phyloP scores from a whole-genome alignment of 1,284 basidiomycete genomes.

The Trichosporon inkin region DNA sequence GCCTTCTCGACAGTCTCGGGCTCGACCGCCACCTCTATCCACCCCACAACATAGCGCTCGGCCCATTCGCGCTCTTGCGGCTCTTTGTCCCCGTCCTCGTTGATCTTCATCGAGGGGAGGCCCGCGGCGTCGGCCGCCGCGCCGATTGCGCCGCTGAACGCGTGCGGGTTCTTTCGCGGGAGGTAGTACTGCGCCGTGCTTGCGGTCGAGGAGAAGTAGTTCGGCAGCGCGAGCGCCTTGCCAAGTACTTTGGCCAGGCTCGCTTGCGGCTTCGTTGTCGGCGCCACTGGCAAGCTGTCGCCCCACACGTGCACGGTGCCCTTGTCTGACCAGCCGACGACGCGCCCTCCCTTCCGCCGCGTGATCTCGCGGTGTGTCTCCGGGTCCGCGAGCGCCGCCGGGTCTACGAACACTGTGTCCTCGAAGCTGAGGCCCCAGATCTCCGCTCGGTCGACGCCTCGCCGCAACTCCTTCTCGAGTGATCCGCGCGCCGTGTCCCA shows the following conservation, averaged over 20 bases:
- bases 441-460: slow-evolving; percentile 84
- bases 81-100: slow-evolving; percentile 53
- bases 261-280: slow-evolving; percentile 15
- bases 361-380: slow-evolving; percentile 62
- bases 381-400: slow-evolving; percentile 50
- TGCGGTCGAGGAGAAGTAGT: slow-evolving; percentile 89
- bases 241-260: slow-evolving; percentile 70
- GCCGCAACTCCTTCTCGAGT: slow-evolving; percentile 72
- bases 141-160: slow-evolving; percentile 39
- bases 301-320: slow-evolving; percentile 84
- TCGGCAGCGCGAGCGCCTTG: slow-evolving; percentile 75
- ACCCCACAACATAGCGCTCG: slow-evolving; percentile 77
- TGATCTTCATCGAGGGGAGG: slow-evolving; percentile 30
- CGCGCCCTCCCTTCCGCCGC: slow-evolving; percentile 29
- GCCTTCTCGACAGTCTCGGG: slow-evolving; percentile 35
- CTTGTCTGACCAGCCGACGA: slow-evolving; percentile 74
- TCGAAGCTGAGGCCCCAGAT: slow-evolving; percentile 73
- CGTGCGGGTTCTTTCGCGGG: slow-evolving; percentile 56
- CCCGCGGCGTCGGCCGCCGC: slow-evolving; percentile 48
- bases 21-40: slow-evolving; percentile 63
- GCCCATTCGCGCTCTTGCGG: slow-evolving; percentile 61
- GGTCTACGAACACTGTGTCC: slow-evolving; percentile 16
- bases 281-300: slow-evolving; percentile 29
- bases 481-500: slow-evolving; percentile 78
- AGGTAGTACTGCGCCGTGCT: slow-evolving; percentile 90